phyloP scores from a whole-genome alignment of 2,329 filamentous ascomycete genomes.

The Tolypocladium inflatum region DNA sequence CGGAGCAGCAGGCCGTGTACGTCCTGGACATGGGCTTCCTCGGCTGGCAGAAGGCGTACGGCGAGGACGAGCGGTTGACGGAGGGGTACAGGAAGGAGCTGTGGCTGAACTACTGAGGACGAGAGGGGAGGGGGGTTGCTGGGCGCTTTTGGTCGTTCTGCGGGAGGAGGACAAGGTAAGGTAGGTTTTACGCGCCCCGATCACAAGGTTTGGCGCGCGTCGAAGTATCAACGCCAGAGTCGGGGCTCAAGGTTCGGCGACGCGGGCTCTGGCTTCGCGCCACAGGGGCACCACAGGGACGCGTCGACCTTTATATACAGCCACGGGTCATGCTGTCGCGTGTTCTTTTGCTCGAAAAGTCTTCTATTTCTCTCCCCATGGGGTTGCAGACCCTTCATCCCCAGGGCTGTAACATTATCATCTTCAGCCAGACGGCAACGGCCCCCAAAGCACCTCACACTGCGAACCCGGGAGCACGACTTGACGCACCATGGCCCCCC shows the following conservation, averaged over 20 bases:
- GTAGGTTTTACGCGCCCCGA: not conserved
- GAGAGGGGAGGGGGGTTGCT: not conserved
- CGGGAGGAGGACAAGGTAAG: not conserved
- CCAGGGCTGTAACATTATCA: not conserved
- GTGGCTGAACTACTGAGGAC: conserved; percentile 53
- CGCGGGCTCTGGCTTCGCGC: not conserved
- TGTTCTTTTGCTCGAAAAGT: not conserved
- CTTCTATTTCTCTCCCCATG: not conserved
- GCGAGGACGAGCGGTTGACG: conserved; percentile 69
- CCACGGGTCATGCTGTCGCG: not conserved
- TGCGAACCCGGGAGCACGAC: not conserved
- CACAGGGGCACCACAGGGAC: not conserved
- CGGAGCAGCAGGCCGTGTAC: conserved; percentile 57
- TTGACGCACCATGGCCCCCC: not conserved
- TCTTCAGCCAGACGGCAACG: not conserved
- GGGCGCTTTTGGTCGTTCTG: not conserved
- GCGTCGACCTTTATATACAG: not conserved
- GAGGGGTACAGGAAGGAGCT: conserved; percentile 78
- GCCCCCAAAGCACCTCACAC: not conserved
- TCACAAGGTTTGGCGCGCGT: not conserved
- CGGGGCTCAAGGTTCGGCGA: not conserved
- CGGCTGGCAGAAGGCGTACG: conserved; percentile 80
- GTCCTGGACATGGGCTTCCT: conserved; percentile 79
- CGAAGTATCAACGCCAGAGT: not conserved
- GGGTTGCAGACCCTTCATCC: not conserved